phyloP scores from a whole-genome alignment of 192 early-diverging fungal species.

The Coemansia aciculifera region DNA sequence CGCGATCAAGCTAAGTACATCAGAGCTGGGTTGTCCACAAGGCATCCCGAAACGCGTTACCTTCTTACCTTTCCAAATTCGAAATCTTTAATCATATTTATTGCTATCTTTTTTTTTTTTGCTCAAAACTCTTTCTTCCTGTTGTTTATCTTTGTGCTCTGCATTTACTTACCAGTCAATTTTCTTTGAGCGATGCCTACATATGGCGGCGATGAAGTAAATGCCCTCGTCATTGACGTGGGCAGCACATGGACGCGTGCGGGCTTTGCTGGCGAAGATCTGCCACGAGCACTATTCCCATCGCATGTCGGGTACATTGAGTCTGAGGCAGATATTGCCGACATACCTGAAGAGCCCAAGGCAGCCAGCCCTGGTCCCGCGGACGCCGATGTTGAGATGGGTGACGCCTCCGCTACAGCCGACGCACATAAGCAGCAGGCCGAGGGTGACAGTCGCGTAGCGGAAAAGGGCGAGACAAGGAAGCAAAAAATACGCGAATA shows the following conservation, averaged over 20 bases:
- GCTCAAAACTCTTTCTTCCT: neutral
- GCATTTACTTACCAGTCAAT: neutral
- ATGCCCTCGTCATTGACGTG: constrained; percentile 90
- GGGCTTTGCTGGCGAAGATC: constrained; percentile 97
- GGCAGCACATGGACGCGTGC: constrained; percentile 86
- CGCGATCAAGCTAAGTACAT: neutral
- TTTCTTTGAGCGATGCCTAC: constrained; percentile 39
- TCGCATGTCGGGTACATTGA: constrained; percentile 73
- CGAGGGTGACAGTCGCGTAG: neutral
- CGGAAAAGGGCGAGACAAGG: neutral
- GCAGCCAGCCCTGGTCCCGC: neutral
- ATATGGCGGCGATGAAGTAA: constrained; percentile 82
- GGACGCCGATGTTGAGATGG: constrained; percentile 34
- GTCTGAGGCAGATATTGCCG: constrained; percentile 25
- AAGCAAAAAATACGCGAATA: constrained; percentile 54
- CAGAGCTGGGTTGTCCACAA: neutral
- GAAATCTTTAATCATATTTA: neutral
- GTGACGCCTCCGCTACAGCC: neutral
- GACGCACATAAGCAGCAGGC: neutral
- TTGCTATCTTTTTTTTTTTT: no score
- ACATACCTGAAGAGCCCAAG: constrained; percentile 28
- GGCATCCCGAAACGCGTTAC: no score
- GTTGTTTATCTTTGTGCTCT: neutral
- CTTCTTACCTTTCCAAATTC: no score
- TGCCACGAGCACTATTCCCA: constrained; percentile 84